Evolutionary conservation across 306 rosid genomes (phyloP).

Genomic region (Prunus mongolica): DNA sequence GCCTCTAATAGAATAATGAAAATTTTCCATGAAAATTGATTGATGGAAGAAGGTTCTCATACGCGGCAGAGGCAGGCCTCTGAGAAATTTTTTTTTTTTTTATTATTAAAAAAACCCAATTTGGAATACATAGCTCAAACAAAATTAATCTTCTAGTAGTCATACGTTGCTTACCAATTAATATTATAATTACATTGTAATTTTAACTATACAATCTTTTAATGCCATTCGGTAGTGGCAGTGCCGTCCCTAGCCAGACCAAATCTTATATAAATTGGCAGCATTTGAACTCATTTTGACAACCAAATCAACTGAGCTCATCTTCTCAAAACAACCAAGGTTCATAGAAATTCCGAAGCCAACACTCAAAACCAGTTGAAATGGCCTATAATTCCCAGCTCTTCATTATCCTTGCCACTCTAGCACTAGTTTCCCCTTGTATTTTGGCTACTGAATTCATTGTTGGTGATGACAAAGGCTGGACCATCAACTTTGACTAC

Average conservation of each 20-base stretch:
- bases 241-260: slow-evolving; percentile 21
- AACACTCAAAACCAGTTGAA: not conserved
- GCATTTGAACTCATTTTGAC: not conserved
- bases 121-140: not conserved
- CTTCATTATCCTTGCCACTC: slow-evolving; percentile 10
- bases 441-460: slow-evolving; percentile 16
- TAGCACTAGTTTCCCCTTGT: slow-evolving; percentile 21
- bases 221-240: not conserved
- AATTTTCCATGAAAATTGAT: no score
- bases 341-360: not conserved
- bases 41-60: no score
- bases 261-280: not conserved
- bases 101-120: not conserved
- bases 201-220: not conserved
- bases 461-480: slow-evolving; percentile 35
- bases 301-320: not conserved
- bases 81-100: no score
- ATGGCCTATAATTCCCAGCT: slow-evolving; percentile 25
- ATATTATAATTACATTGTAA: no score
- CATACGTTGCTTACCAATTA: not conserved
- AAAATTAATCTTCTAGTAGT: not conserved
- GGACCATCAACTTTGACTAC: slow-evolving; percentile 25
- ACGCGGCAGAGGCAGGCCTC: no score
- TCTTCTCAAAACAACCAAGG: not conserved
- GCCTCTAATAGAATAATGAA: no score